Percentiles rank a stretch among this genome's conserved stretches.
These are phyloP conservation scores for Plantago major DNA, from an alignment of 257 asterid species.

Conservation along the genomic window DNA sequence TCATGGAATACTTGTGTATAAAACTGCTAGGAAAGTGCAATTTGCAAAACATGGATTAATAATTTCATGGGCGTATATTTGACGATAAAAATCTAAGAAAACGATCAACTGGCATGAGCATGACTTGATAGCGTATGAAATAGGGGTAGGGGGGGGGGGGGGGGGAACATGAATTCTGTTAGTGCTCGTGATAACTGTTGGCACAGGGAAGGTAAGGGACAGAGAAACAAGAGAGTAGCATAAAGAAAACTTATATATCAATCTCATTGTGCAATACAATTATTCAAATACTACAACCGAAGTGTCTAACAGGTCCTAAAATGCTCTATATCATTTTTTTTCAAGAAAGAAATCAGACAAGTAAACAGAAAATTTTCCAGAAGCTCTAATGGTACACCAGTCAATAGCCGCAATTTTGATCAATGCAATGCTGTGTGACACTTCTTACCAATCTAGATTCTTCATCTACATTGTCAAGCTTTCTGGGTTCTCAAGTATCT, in stretches of 20 bases:
- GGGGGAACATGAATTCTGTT: too few species aligned
- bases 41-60: too few species aligned
- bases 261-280: neutral
- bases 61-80: too few species aligned
- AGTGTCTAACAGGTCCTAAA: conserved; percentile 6
- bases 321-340: conserved; percentile 9
- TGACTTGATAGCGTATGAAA: too few species aligned
- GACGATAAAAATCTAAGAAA: too few species aligned
- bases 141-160: too few species aligned
- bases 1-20: too few species aligned
- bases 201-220: neutral
- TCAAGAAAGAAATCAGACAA: conserved; percentile 5
- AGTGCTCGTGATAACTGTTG: neutral
- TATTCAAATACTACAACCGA: conserved; percentile 9
- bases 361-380: conserved; percentile 20
- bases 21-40: too few species aligned
- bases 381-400: conserved; percentile 8
- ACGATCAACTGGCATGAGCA: too few species aligned
- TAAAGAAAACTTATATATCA: neutral
- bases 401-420: conserved; percentile 16
- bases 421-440: conserved; percentile 11
- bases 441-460: conserved; percentile 6
- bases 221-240: neutral
- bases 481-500: conserved; percentile 69
- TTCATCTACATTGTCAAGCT: conserved; percentile 67